Evolutionary conservation across 805 yeast species (phyloP).

Genomic region (Schwanniomyces sp.): DNA sequence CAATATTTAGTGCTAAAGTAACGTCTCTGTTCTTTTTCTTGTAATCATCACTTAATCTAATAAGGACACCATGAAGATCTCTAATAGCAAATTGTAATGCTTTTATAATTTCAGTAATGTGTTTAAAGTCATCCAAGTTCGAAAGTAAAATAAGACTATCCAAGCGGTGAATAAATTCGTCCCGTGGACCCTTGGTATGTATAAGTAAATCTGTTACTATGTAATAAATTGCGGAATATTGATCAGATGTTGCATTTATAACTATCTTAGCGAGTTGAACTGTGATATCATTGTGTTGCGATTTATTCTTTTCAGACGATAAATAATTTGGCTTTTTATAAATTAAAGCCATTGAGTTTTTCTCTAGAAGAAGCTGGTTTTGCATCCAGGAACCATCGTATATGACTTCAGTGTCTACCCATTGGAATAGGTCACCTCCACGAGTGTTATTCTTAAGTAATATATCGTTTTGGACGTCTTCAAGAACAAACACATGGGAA

Average conservation of each 20-base stretch:
- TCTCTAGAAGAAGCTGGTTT: constrained; percentile 33
- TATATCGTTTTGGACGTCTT: constrained; percentile 30
- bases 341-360: constrained; percentile 42
- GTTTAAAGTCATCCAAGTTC: constrained; percentile 35
- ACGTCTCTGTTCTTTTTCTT: constrained; percentile 20
- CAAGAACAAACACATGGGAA: constrained; percentile 53
- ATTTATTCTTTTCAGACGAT: constrained; percentile 28
- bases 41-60: constrained; percentile 34
- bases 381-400: constrained; percentile 42
- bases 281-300: constrained; percentile 26
- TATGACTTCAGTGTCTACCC: constrained; percentile 73
- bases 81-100: constrained; percentile 31
- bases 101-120: constrained; percentile 28
- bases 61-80: constrained; percentile 31
- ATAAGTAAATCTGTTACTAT: constrained; percentile 35
- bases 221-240: constrained; percentile 36
- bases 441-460: constrained; percentile 50
- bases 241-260: constrained; percentile 36
- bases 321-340: constrained; percentile 53
- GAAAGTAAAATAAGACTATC: constrained; percentile 37
- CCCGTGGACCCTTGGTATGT: constrained; percentile 23
- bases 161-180: constrained; percentile 37
- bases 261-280: constrained; percentile 39
- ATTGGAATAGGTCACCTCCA: constrained; percentile 59
- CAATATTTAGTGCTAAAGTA: constrained; percentile 25